Base-by-base conservation (phyloP, 768 basidiomycete species). In the Austroboletus festivus region DNA sequence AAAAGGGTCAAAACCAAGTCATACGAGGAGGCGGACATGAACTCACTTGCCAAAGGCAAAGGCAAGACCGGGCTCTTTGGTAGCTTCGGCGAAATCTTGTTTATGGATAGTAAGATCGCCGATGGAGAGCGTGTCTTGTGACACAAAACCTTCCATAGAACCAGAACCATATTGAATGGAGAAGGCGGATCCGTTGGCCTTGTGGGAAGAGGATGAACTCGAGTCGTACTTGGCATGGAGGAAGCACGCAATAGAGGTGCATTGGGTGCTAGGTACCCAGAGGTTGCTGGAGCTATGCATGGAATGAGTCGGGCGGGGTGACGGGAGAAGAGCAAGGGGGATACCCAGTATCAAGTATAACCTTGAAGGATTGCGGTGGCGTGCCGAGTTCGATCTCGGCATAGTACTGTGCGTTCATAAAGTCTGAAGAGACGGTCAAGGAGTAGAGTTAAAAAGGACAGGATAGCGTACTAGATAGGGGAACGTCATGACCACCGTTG, bases 351-450 rank as follows among this genome's bases (percentile, higher is more conserved):
- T 97, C 94, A 49, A 97, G 81, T 51, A 96, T 83, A 61, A 96
- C 93, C 71, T 95, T 93, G 79, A 94, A 95, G 4, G 62, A 71
- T 69, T 98, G 95, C 30, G 92, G 79, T 19, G 95, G 95, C 1
- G 74, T 78, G 15, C 95, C 95, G 46, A 97, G 66, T 1, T 74
- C 63, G 51, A 98, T 95, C 53, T 93, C 88, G 18, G 93, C 79
- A 65, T 80, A 99, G 71, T 99, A 98, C 68, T 99, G 94, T 30
- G 96, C 94, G 66, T 98, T 98, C 84, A 94, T 83, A 73, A 91
- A 98, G 76, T 97, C 94, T 96, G 47, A 16, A 19, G 46, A 28
- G 21, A 28, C 19, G 5, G 28, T 51, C 42, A 42, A 31, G 43
- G 22, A 35, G 34, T 9, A n/a, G 15, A 7, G 15, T 13, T 8